Base-by-base conservation (phyloP, 2,329 filamentous ascomycete species). In the Neofusicoccum parvum region DNA sequence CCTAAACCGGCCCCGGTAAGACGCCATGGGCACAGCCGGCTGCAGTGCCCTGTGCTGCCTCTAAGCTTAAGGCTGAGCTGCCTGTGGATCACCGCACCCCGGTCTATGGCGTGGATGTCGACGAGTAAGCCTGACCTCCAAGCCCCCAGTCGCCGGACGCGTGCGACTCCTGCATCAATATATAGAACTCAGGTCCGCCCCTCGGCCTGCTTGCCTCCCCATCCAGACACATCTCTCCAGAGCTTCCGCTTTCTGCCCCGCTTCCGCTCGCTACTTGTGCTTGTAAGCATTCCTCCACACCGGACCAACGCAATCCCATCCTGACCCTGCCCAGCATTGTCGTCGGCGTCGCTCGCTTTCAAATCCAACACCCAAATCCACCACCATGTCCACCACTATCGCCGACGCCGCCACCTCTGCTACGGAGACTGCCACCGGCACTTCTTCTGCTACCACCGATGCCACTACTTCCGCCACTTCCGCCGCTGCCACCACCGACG, bases 381-480 rank as follows among this genome's bases (percentile, higher is more conserved):
- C 45, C 54, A 48, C 20, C 20, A 60, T 60, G 56, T 23, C 56
- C n/a, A 60, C 56, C 27, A 48, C 56, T 27, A 58, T 58, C 6
- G 27, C 56, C 41, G 32, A 36, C 56, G 41, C 41, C n/a, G 43
- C 56, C 39, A 39, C 56, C 11, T 37, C 23, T 6, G 56, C 56
- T 12, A 14, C 54, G n/a, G 54, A 58, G 54, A 45, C 23, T 17
- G 17, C 50, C 34, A 37, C 32, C 10, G 4, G 10, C 7, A 39
- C 50, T 20, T 17, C 50, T 10, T 6, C 50, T n/a, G 34, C 12
- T 45, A 15, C 34, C 10, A 46, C 20, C 20, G 20, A 23, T 23
- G 20, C 20, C 20, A 23, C 20, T 23, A 23, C 54, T 14, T 36
- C 54, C 14, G 54, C 54, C 6, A 46, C 54, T 20, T 32, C 27